Evolutionary conservation across 2,329 filamentous ascomycete genomes (phyloP).

Genomic region (Apiospora marii): DNA sequence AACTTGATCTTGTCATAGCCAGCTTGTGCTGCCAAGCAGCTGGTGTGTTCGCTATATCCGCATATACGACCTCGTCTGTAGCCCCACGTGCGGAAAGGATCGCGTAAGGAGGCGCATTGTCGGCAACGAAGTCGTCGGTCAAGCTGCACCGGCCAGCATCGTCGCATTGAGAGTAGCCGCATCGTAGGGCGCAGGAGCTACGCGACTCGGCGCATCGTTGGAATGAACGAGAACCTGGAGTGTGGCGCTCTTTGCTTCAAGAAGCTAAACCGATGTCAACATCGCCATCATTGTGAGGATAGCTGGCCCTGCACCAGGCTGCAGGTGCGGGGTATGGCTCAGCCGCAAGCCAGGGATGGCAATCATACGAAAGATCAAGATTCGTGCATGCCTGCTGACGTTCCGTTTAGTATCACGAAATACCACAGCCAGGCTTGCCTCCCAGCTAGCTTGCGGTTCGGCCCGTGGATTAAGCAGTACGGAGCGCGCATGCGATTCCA

Average conservation of each 20-base stretch:
- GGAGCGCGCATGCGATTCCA: background rate
- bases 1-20: too few relatives aligned
- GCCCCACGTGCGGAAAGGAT: slow-evolving; percentile 22
- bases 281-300: background rate
- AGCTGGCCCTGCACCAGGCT: background rate
- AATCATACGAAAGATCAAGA: background rate
- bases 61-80: background rate
- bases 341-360: background rate
- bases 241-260: background rate
- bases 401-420: background rate
- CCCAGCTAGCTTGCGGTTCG: background rate
- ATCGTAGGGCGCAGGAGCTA: background rate
- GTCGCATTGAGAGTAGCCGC: background rate
- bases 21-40: background rate
- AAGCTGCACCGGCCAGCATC: background rate
- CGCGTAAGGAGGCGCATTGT: slow-evolving; percentile 13
- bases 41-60: background rate
- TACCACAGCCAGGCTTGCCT: background rate
- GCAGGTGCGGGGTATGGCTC: background rate
- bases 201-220: background rate
- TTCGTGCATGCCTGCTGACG: background rate
- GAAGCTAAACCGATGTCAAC: background rate
- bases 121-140: background rate
- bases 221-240: background rate
- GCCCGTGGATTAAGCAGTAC: background rate